Percentiles rank a stretch among this genome's conserved stretches.
phyloP scores from a whole-genome alignment of 129 eudicot species.

The Smallanthus sonchifolius region DNA sequence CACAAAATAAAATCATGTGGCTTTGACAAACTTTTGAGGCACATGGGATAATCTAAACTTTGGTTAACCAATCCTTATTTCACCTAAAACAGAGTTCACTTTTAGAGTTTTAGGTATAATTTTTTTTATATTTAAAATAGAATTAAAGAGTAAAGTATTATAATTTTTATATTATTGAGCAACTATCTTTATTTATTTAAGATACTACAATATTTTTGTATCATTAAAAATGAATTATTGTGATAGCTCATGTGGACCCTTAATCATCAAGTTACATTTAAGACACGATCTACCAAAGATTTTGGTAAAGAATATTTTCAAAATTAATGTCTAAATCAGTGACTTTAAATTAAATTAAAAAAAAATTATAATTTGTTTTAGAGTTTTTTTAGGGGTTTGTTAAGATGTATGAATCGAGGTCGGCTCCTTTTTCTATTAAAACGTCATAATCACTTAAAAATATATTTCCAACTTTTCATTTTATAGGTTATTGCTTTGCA shows the following conservation, averaged over 20 bases:
- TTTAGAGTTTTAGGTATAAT: conserved; percentile 2
- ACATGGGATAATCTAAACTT: conserved; percentile 4
- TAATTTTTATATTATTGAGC: too few relatives aligned
- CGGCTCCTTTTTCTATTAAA: conserved; percentile 27
- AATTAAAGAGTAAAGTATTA: too few relatives aligned
- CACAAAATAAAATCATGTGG: conserved; percentile 13
- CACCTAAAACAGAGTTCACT: neutral
- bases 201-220: too few relatives aligned
- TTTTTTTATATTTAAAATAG: too few relatives aligned
- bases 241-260: too few relatives aligned
- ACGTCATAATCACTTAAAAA: conserved; percentile 27
- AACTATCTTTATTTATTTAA: too few relatives aligned
- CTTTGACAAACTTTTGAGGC: conserved; percentile 22
- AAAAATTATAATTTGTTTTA: neutral
- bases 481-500: conserved; percentile 33
- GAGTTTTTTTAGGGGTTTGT: conserved; percentile 10
- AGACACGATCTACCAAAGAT: too few relatives aligned
- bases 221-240: too few relatives aligned
- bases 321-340: neutral
- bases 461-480: conserved; percentile 19
- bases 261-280: too few relatives aligned
- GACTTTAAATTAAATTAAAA: neutral
- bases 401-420: conserved; percentile 27
- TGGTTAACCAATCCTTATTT: neutral
- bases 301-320: too few relatives aligned